A percentile compares a stretch with the other conserved stretches of the same genome.
Conservation (phyloP, 2,329 filamentous ascomycete species). For the Colletotrichum graminicola region DNA sequence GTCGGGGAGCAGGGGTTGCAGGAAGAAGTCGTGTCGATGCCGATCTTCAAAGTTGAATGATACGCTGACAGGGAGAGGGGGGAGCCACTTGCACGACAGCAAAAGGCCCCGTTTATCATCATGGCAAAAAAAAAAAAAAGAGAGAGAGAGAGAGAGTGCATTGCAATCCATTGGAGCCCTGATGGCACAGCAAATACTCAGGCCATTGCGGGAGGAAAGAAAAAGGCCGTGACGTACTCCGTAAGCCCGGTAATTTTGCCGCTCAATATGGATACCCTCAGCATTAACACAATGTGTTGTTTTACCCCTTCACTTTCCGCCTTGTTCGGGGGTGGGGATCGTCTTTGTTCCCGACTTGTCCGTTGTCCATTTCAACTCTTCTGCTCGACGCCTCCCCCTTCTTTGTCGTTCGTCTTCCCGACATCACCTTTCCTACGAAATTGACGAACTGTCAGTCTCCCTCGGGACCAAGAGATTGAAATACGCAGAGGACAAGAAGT, state of each 20-base stretch:
- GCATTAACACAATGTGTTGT: constrained; percentile 22
- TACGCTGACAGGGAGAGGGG: constrained; percentile 11
- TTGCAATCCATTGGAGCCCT: not conserved
- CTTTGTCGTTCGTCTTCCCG: constrained; percentile 6
- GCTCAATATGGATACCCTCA: constrained; percentile 34
- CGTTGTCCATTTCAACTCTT: constrained; percentile 24
- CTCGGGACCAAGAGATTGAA: not conserved
- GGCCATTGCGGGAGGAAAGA: not conserved
- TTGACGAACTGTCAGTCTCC: not conserved
- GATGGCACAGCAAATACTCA: not conserved
- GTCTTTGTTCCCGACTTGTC: constrained; percentile 19
- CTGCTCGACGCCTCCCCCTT: constrained; percentile 24
- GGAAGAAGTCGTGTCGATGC: constrained; percentile 10
- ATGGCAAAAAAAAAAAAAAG: not conserved
- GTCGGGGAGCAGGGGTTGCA: constrained; percentile 37
- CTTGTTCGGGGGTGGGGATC: constrained; percentile 19
- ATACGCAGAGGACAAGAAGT: not conserved
- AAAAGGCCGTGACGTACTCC: too few species aligned
- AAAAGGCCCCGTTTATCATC: constrained; percentile 20
- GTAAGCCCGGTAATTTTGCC: constrained; percentile 33
- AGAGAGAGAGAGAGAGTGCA: not conserved
- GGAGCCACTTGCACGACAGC: not conserved
- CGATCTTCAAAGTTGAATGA: constrained; percentile 30
- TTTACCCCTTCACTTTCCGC: constrained; percentile 12
- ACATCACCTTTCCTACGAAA: not conserved